These are phyloP conservation scores for Somion occarium DNA, from an alignment of 1,284 basidiomycete genomes.

Conservation along the genomic window DNA sequence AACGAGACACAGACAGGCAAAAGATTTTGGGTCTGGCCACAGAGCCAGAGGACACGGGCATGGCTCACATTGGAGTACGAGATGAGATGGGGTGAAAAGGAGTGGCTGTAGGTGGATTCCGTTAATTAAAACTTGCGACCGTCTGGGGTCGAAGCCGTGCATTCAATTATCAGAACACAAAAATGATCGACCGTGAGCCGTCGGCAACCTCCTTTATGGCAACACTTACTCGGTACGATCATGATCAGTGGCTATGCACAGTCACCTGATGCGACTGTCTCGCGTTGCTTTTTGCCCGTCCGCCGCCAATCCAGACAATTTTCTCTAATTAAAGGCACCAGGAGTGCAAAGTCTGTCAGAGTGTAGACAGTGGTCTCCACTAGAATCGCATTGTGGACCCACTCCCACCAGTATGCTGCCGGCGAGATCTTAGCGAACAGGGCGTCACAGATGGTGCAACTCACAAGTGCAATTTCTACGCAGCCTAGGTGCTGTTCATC, in stretches of 20 bases:
- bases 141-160: not conserved
- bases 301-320: not conserved
- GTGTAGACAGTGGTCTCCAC: not conserved
- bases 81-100: not conserved
- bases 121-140: not conserved
- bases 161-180: not conserved
- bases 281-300: not conserved
- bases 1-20: not conserved
- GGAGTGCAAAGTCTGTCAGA: not conserved
- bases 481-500: not conserved
- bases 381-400: not conserved
- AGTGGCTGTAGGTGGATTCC: not conserved
- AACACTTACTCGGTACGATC: not conserved
- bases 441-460: not conserved
- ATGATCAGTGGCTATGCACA: constrained; percentile 12
- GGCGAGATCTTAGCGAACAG: not conserved
- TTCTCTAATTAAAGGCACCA: not conserved
- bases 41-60: not conserved
- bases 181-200: not conserved
- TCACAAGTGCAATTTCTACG: not conserved
- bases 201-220: not conserved
- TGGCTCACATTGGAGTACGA: not conserved
- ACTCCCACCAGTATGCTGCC: not conserved
- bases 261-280: constrained; percentile 3
- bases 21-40: not conserved